Evolutionary conservation across 2,329 filamentous ascomycete species (phyloP), one percentile per base, ranked within the genome.

Genomic region (Laburnicola sp.): DNA sequence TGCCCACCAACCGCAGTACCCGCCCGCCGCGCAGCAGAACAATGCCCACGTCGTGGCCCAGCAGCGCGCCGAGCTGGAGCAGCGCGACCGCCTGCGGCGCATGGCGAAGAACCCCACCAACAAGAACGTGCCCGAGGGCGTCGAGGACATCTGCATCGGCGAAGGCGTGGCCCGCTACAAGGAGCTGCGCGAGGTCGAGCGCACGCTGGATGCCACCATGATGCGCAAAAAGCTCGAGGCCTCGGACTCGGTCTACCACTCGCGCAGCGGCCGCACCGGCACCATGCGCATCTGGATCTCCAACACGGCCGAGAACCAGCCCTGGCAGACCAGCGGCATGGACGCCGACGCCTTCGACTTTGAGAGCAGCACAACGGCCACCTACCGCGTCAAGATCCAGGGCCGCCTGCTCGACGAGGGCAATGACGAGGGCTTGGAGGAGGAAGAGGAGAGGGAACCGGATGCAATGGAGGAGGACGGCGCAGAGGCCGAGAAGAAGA

Each of bases 171-270:
- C 86, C 68, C 83, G 90, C 62, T 99, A 99, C 76, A 86, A 86
- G 67, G 85, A 88, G 51, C 76, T 99, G 69, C 85, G 91, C 68
- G 91, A 96, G 60, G 79, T 95, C 51, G 94, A 99, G 80, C 86
- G 90, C 67, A 84, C 86, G 47, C 79, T 99, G 49, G 94, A 99
- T 77, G 89, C 93, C 35, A 89, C 90, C 16, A 95, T 97, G 81
- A 92, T 94, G 72, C 86, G 93, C 68, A 99, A 99, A 78, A 83
- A 92, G 55, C 77, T 99, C 55, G 94, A 99, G 69, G 87, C 97
- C 56, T 84, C 90, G 57, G 93, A 97, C 70, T 86, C 85, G 37
- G 83, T 90, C 47, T 88, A 84, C 69, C 85, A 87, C 59, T 84
- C 87, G 58, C 87, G 86, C 54, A 80, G 85, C 53, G 94, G 89